A percentile compares a stretch with the other conserved stretches of the same genome.
Conservation (phyloP, 2,329 filamentous ascomycete species). For the Colletotrichum chrysophilum region DNA sequence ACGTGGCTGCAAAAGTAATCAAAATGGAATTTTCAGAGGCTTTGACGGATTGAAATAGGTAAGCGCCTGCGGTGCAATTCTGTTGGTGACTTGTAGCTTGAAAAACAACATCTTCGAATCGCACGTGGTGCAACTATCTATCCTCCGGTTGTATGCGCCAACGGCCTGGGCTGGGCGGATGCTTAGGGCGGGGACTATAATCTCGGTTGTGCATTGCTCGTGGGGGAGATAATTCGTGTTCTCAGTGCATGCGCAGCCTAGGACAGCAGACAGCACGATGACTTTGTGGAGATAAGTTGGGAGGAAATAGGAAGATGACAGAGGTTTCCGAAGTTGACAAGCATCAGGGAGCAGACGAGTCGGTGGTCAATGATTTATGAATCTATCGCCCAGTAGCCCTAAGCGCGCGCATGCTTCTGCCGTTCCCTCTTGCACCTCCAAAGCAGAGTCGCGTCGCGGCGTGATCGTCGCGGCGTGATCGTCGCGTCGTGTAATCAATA, state of each 20-base stretch:
- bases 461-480: not conserved
- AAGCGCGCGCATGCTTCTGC: not conserved
- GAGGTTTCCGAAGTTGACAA: not conserved
- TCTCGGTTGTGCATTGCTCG: not conserved
- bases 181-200: not conserved
- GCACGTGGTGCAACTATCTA: not conserved
- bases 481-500: not conserved
- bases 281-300: not conserved
- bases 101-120: not conserved
- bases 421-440: not conserved
- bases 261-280: not conserved
- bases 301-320: not conserved
- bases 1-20: slow-evolving; percentile 13
- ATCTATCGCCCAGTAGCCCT: not conserved
- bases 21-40: not conserved
- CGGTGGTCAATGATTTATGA: not conserved
- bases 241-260: not conserved
- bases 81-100: not conserved
- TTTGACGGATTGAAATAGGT: not conserved
- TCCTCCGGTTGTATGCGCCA: not conserved
- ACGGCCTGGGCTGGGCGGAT: not conserved
- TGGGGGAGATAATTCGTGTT: not conserved
- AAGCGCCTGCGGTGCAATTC: not conserved
- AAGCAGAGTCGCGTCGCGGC: not conserved
- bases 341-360: not conserved